Evolutionary conservation across 1,139 yeast genomes (phyloP).

Genomic region (Eremothecium sinecaudum): DNA sequence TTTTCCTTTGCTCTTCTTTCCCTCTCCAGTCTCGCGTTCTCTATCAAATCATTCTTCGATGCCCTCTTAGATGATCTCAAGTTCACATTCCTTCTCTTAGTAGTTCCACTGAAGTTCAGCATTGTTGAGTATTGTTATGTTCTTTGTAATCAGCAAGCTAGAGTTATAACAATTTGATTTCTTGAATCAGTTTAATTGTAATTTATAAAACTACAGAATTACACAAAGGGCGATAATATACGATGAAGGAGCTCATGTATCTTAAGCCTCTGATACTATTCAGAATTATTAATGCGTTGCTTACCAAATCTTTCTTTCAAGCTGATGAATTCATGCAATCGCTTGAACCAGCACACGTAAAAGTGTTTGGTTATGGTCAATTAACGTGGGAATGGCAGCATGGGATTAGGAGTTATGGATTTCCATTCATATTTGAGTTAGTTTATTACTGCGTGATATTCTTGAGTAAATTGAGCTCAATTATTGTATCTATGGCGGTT

Average conservation of each 20-base stretch:
- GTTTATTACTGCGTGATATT: slow-evolving; percentile 16
- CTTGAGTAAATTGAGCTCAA: neutral
- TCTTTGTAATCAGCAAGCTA: too few species aligned
- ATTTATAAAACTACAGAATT: neutral
- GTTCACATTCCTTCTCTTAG: slow-evolving; percentile 57
- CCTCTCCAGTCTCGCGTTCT: slow-evolving; percentile 58
- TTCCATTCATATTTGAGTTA: slow-evolving; percentile 57
- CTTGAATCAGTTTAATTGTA: too few species aligned
- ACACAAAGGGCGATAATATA: neutral
- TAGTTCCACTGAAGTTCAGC: slow-evolving; percentile 57
- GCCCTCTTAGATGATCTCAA: slow-evolving; percentile 45
- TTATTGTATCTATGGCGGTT: slow-evolving; percentile 7
- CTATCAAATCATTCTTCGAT: slow-evolving; percentile 37
- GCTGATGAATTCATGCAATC: slow-evolving; percentile 95
- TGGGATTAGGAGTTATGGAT: slow-evolving; percentile 66
- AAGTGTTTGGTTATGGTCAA: slow-evolving; percentile 72
- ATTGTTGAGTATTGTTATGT: too few species aligned
- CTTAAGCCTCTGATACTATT: neutral
- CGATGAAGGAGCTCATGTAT: slow-evolving; percentile 1
- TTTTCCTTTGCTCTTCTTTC: slow-evolving; percentile 52
- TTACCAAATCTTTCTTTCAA: slow-evolving; percentile 72
- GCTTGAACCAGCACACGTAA: slow-evolving; percentile 79
- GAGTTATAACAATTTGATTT: too few species aligned
- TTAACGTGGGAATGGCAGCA: slow-evolving; percentile 92
- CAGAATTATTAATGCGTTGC: slow-evolving; percentile 44